Evolutionary conservation across 139 green algal species (phyloP), one percentile per base, ranked within the genome.

Genomic region (Coccomyxa sp.): DNA sequence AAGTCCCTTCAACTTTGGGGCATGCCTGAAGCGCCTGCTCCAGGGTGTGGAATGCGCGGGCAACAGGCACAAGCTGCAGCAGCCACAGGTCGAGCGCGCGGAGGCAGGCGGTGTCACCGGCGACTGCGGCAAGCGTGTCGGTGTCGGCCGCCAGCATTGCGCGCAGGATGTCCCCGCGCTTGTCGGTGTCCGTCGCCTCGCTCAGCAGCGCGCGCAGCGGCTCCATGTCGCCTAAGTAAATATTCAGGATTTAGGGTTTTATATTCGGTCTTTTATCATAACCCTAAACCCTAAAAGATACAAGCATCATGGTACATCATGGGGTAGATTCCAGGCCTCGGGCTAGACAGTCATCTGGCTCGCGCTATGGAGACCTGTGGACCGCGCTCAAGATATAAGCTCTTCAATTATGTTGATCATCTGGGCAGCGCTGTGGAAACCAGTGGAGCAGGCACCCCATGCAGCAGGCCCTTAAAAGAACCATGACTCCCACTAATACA

Each of bases 81-180:
- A 87, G 77, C 89, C 85, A 92, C 38, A 77, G 79, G 30, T 83
- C 45, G 15, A 92, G 30, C 0, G 76, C 79, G 0, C 30, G 15
- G n/a, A 89, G 31, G 76, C 77, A 83, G 27, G 66, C 58, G 0
- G 25, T 3, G 45, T 89, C 81, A 7, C 30, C 57, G 1, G 68
- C 83, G 25, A 91, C 38, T 25, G 67, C 67, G 21, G 76, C 32
- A 71, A 84, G 76, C 12, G 31, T 67, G 13, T 51, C 67, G 3
- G 23, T 21, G 27, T 63, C 58, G 0, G 82, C 84, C 58, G n/a
- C 32, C 30, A 63, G n/a, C 30, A 88, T 57, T 23, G 21, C 38
- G n/a, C 78, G 79, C 87, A 82, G 59, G 67, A 90, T 32, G 38
- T 67, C 21, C 38, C 78, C 60, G 25, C 28, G 77, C 67, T 59